phyloP scores from a whole-genome alignment of 768 basidiomycete genomes.

The Mycena haematopus region DNA sequence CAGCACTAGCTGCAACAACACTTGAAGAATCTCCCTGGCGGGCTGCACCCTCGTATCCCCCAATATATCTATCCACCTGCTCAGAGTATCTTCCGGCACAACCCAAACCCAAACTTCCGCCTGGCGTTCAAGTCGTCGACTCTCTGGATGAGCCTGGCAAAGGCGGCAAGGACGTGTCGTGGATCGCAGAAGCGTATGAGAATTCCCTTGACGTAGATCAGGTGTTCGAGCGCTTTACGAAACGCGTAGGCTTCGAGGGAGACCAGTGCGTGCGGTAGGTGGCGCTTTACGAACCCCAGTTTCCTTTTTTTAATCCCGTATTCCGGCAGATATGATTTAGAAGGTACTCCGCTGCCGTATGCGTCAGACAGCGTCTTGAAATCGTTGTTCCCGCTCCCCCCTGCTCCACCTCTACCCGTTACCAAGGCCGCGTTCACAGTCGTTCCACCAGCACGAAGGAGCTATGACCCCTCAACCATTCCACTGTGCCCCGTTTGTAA shows the following conservation, averaged over 20 bases:
- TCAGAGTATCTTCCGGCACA: conserved; percentile 74
- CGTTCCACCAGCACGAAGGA: conserved; percentile 51
- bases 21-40: conserved; percentile 71
- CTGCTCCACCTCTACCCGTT: conserved; percentile 53
- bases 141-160: conserved; percentile 45
- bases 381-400: conserved; percentile 70
- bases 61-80: conserved; percentile 76
- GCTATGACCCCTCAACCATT: conserved; percentile 61
- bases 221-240: conserved; percentile 85
- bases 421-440: conserved; percentile 69
- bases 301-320: conserved; percentile 7
- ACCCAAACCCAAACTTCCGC: conserved; percentile 53
- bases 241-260: conserved; percentile 70
- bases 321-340: conserved; percentile 79
- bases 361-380: conserved; percentile 78
- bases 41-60: conserved; percentile 66
- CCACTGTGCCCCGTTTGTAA: conserved; percentile 74
- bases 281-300: conserved; percentile 3
- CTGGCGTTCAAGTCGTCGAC: conserved; percentile 52
- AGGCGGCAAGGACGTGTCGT: conserved; percentile 55
- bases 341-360: conserved; percentile 85
- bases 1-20: conserved; percentile 61
- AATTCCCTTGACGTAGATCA: conserved; percentile 81
- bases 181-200: conserved; percentile 81
- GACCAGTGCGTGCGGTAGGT: conserved; percentile 88